Conservation (phyloP, 2,329 filamentous ascomycete genomes). For the Claviceps sp. region DNA sequence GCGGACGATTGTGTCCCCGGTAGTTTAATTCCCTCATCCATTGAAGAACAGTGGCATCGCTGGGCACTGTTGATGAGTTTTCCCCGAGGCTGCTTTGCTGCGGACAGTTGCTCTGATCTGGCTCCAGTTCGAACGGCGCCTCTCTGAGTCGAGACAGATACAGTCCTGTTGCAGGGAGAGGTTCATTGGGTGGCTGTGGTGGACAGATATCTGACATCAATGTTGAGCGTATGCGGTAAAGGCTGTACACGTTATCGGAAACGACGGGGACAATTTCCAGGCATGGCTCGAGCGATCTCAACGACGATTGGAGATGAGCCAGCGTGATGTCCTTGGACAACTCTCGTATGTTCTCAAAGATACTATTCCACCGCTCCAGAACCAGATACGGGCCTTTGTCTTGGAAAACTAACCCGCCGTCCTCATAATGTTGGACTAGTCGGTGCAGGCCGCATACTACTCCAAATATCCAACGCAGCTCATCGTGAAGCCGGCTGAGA, state of each 20-base stretch:
- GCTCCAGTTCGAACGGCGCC: neutral
- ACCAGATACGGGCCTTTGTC: neutral
- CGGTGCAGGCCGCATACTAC: neutral
- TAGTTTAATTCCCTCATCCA: slow-evolving; percentile 10
- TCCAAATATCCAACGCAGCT: neutral
- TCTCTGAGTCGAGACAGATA: neutral
- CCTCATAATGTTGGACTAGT: neutral
- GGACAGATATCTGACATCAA: neutral
- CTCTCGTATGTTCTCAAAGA: neutral
- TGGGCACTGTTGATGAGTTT: neutral
- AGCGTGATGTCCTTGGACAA: neutral
- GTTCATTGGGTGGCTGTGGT: neutral
- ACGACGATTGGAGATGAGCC: too few relatives aligned
- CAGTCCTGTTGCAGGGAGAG: neutral
- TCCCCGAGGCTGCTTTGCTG: neutral
- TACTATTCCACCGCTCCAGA: neutral
- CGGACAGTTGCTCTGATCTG: neutral
- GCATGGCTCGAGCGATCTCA: neutral
- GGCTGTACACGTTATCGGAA: neutral
- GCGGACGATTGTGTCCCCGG: slow-evolving; percentile 13
- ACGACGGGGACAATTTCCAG: neutral
- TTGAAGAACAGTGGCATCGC: neutral
- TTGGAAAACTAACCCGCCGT: neutral
- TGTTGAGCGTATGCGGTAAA: neutral
- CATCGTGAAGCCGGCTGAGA: neutral